Percentiles rank a stretch among this genome's conserved stretches.
Conservation (phyloP, 176 grass and related monocot genomes). For the Eremochloa ophiuroides region DNA sequence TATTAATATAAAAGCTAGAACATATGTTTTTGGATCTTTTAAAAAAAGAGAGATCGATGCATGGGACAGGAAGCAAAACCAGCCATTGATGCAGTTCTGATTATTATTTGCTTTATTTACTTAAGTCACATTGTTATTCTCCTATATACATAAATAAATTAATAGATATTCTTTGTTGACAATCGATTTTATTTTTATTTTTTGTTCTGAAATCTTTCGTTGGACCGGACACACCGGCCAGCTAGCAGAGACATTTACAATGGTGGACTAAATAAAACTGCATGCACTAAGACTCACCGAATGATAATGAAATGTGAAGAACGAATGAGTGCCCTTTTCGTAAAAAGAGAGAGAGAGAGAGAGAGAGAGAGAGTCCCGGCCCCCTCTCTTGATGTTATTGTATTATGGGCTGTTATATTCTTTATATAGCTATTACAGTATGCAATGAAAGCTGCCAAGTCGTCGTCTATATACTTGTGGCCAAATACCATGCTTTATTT, state of each 20-base stretch:
- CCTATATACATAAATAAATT: background rate
- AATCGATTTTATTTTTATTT: background rate
- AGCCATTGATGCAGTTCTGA: background rate
- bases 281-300: background rate
- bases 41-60: background rate
- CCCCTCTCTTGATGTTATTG: background rate
- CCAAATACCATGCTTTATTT: constrained; percentile 9
- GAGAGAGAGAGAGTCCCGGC: too few relatives aligned
- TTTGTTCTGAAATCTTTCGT: background rate
- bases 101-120: background rate
- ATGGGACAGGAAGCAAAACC: background rate
- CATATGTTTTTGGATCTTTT: too few relatives aligned
- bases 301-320: background rate
- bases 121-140: background rate
- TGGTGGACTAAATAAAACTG: background rate
- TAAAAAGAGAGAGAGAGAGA: too few relatives aligned
- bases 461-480: background rate
- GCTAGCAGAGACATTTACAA: background rate
- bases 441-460: background rate
- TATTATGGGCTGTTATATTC: too few relatives aligned
- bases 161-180: background rate
- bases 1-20: too few relatives aligned
- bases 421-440: background rate
- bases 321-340: too few relatives aligned
- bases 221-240: background rate